phyloP scores from a whole-genome alignment of 805 yeast genomes.

The Metschnikowia dekortorum region DNA sequence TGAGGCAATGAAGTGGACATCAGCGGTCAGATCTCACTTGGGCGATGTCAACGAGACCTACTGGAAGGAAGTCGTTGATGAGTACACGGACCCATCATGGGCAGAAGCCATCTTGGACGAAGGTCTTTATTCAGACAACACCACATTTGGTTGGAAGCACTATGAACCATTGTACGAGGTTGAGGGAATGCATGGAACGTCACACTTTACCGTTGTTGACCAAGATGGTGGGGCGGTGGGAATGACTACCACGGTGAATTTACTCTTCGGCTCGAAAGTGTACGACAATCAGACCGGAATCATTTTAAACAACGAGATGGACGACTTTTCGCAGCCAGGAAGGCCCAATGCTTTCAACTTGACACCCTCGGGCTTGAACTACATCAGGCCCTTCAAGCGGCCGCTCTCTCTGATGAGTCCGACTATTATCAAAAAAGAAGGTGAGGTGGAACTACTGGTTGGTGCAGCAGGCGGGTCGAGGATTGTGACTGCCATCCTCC shows the following conservation, averaged over 20 bases:
- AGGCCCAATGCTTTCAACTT: conserved; percentile 72
- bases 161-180: conserved; percentile 77
- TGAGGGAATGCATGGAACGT: conserved; percentile 84
- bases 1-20: conserved; percentile 94
- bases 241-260: conserved; percentile 84
- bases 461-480: conserved; percentile 96
- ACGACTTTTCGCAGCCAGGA: conserved; percentile 79
- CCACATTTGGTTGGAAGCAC: conserved; percentile 64
- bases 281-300: conserved; percentile 81
- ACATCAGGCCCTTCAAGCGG: conserved; percentile 67
- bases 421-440: conserved; percentile 40
- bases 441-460: conserved; percentile 47
- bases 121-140: conserved; percentile 46
- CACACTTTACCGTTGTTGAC: conserved; percentile 83
- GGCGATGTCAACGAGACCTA: conserved; percentile 56
- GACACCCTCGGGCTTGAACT: conserved; percentile 77
- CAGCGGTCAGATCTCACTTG: conserved; percentile 75
- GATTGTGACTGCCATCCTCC: conserved; percentile 77
- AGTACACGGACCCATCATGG: conserved; percentile 55
- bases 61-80: conserved; percentile 26
- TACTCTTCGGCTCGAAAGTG: conserved; percentile 76
- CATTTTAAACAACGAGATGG: conserved; percentile 87
- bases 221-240: conserved; percentile 70
- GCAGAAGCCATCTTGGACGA: conserved; percentile 39
- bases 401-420: conserved; percentile 87